These are phyloP conservation scores for Xylaria multiplex DNA, from an alignment of 2,329 filamentous ascomycete species.

Conservation along the genomic window DNA sequence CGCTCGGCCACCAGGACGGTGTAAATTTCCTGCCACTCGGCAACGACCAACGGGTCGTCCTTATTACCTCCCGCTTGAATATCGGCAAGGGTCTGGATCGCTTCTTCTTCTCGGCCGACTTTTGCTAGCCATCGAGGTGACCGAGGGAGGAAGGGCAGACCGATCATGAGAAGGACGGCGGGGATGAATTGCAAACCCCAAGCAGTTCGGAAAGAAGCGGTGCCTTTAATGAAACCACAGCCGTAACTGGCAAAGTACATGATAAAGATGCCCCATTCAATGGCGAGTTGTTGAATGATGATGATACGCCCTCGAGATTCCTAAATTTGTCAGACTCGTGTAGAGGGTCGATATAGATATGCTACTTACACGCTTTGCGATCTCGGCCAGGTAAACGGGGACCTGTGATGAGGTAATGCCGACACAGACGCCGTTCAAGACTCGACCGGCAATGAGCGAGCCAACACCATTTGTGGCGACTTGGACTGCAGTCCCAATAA, in stretches of 20 bases:
- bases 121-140: slow-evolving; percentile 72
- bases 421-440: slow-evolving; percentile 72
- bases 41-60: slow-evolving; percentile 64
- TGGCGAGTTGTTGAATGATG: slow-evolving; percentile 78
- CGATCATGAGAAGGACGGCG: slow-evolving; percentile 65
- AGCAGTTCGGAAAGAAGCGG: slow-evolving; percentile 69
- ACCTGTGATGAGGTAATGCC: slow-evolving; percentile 75
- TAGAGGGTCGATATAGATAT: slow-evolving; percentile 30
- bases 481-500: slow-evolving; percentile 68
- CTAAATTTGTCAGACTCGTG: slow-evolving; percentile 45
- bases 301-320: slow-evolving; percentile 70
- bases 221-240: slow-evolving; percentile 67
- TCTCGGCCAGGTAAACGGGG: slow-evolving; percentile 74
- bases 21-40: slow-evolving; percentile 65
- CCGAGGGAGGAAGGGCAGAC: slow-evolving; percentile 69
- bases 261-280: slow-evolving; percentile 76
- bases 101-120: slow-evolving; percentile 68
- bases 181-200: slow-evolving; percentile 74
- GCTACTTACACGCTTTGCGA: slow-evolving; percentile 59
- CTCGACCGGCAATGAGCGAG: slow-evolving; percentile 63
- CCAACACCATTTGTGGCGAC: slow-evolving; percentile 67
- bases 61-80: slow-evolving; percentile 67
- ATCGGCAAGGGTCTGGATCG: slow-evolving; percentile 62
- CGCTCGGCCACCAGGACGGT: slow-evolving; percentile 53
- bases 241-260: slow-evolving; percentile 77